phyloP scores from a whole-genome alignment of 2,329 filamentous ascomycete genomes.

The Fusarium sp. region DNA sequence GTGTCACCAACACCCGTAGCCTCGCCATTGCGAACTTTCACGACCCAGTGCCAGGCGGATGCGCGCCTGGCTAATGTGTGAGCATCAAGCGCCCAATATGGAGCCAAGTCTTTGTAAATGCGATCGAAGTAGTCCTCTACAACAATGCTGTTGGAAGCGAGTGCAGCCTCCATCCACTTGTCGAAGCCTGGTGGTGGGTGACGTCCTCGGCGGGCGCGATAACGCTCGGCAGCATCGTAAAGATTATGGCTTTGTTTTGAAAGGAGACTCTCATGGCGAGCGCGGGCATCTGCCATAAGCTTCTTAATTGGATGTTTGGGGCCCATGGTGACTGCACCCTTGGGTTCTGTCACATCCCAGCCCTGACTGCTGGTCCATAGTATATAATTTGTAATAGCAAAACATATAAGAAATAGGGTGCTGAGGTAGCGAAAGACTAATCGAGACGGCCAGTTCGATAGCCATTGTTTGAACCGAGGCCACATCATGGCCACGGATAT shows the following conservation, averaged over 20 bases:
- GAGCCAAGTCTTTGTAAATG: slow-evolving; percentile 71
- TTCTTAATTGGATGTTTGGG: slow-evolving; percentile 63
- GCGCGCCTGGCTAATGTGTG: slow-evolving; percentile 55
- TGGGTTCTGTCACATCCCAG: slow-evolving; percentile 45
- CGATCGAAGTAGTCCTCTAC: slow-evolving; percentile 75
- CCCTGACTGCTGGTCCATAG: slow-evolving; percentile 48
- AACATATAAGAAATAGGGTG: slow-evolving; percentile 41
- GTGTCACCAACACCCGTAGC: slow-evolving; percentile 56
- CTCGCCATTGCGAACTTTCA: slow-evolving; percentile 61
- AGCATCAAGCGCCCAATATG: slow-evolving; percentile 69
- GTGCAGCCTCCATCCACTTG: slow-evolving; percentile 68
- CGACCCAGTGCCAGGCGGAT: slow-evolving; percentile 59
- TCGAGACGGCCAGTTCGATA: slow-evolving; percentile 48
- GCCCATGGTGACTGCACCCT: slow-evolving; percentile 41
- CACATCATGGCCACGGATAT: slow-evolving; percentile 41
- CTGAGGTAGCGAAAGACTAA: slow-evolving; percentile 48
- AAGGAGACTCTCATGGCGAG: slow-evolving; percentile 57
- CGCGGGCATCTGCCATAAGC: slow-evolving; percentile 61
- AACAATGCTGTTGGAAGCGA: slow-evolving; percentile 64
- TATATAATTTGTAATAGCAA: slow-evolving; percentile 49
- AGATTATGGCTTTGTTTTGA: slow-evolving; percentile 62
- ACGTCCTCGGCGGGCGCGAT: slow-evolving; percentile 67
- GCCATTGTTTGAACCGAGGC: slow-evolving; percentile 46
- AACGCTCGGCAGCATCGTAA: slow-evolving; percentile 64
- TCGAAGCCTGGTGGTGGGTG: slow-evolving; percentile 75